Percentiles rank a stretch among this genome's conserved stretches.
Evolutionary conservation across 2,329 filamentous ascomycete species (phyloP).

Genomic region (Sarocladium strictum): DNA sequence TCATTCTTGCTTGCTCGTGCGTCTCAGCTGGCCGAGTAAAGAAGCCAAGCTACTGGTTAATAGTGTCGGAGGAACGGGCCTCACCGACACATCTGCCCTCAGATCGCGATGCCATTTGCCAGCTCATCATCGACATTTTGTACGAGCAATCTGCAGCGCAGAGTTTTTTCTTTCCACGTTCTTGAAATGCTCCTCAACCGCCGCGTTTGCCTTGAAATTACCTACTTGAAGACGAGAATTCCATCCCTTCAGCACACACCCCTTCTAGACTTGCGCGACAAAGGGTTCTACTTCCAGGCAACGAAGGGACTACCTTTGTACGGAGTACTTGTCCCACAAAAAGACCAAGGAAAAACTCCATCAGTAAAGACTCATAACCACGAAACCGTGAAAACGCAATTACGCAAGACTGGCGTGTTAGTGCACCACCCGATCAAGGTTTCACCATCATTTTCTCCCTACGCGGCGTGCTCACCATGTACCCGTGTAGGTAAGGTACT

Average conservation of each 20-base stretch:
- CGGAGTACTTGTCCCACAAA: neutral
- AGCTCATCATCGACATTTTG: constrained; percentile 5
- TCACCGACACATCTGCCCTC: constrained; percentile 7
- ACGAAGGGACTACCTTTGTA: no score
- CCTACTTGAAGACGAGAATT: no score
- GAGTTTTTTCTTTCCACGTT: neutral
- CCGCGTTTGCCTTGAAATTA: neutral
- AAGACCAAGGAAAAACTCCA: neutral
- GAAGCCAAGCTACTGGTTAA: neutral
- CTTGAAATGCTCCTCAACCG: neutral
- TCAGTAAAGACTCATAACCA: neutral
- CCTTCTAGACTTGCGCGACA: neutral
- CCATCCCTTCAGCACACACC: neutral
- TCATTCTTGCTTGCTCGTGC: neutral
- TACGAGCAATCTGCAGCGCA: neutral
- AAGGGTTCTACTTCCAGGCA: neutral
- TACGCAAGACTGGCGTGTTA: constrained; percentile 10
- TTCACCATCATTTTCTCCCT: neutral
- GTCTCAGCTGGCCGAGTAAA: neutral
- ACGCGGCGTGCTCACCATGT: neutral
- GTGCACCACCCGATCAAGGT: constrained; percentile 3
- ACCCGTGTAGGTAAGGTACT: neutral
- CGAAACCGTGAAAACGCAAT: neutral
- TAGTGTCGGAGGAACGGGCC: neutral
- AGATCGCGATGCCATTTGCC: constrained; percentile 8